Conservation (phyloP, 2,329 filamentous ascomycete species). For the Diaporthe velutina region DNA sequence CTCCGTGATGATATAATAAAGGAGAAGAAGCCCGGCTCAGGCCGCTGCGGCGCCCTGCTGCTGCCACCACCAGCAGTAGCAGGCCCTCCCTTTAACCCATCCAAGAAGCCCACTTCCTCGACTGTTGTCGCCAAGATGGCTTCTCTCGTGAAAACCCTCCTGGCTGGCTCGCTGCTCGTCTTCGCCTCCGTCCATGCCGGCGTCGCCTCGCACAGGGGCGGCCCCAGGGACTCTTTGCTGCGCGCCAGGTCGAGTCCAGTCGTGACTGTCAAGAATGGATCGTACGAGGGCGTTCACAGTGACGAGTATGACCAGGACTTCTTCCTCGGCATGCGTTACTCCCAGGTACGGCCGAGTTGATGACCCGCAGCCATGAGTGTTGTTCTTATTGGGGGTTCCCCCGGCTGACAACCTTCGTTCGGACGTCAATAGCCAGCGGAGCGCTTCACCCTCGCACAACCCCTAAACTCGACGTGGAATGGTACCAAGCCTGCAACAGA, state of each 20-base stretch:
- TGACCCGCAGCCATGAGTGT: not conserved
- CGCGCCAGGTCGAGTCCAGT: slow-evolving; percentile 10
- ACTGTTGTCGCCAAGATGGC: slow-evolving; percentile 34
- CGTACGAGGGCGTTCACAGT: slow-evolving; percentile 51
- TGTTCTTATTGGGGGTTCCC: slow-evolving; percentile 46
- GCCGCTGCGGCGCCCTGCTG: not conserved
- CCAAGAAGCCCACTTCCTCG: not conserved
- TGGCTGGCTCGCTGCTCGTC: slow-evolving; percentile 35
- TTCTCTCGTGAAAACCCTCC: slow-evolving; percentile 34
- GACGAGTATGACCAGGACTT: slow-evolving; percentile 59
- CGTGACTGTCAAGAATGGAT: slow-evolving; percentile 50
- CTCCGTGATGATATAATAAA: not conserved
- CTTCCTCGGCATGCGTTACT: slow-evolving; percentile 69
- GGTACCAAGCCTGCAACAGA: slow-evolving; percentile 57
- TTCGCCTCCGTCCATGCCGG: slow-evolving; percentile 29
- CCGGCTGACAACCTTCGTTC: slow-evolving; percentile 52
- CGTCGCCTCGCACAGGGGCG: slow-evolving; percentile 3
- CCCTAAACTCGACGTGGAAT: slow-evolving; percentile 60
- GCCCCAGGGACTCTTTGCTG: slow-evolving; percentile 36
- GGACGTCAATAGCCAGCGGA: slow-evolving; percentile 30
- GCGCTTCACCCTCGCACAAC: slow-evolving; percentile 64
- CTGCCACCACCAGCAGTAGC: not conserved
- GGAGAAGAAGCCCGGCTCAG: not conserved
- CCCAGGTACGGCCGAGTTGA: slow-evolving; percentile 65
- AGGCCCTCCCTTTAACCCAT: not conserved